These are phyloP conservation scores for Colletotrichum navitas DNA, from an alignment of 2,329 filamentous ascomycete genomes.

Conservation along the genomic window DNA sequence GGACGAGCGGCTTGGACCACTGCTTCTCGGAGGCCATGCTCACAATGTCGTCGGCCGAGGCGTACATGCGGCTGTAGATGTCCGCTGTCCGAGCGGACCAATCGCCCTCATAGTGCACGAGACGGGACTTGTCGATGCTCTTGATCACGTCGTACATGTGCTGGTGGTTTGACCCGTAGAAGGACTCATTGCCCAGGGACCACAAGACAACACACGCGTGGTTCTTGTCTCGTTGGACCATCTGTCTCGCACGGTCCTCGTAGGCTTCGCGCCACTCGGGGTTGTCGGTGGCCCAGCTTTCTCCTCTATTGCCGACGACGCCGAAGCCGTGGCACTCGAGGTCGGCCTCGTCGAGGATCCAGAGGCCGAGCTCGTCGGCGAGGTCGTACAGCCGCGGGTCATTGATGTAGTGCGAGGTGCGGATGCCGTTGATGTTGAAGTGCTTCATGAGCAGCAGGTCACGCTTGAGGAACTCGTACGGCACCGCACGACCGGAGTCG, in stretches of 20 bases:
- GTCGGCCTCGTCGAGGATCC: constrained; percentile 71
- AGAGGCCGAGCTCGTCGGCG: constrained; percentile 73
- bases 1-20: constrained; percentile 69
- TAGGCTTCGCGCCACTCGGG: constrained; percentile 74
- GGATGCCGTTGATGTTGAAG: constrained; percentile 78
- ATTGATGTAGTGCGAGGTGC: constrained; percentile 76
- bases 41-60: constrained; percentile 60
- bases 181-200: constrained; percentile 80
- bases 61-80: constrained; percentile 76
- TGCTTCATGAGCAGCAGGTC: constrained; percentile 76
- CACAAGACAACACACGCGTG: constrained; percentile 77
- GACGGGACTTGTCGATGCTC: constrained; percentile 65
- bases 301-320: constrained; percentile 55
- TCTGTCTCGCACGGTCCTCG: constrained; percentile 73
- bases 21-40: constrained; percentile 55
- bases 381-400: constrained; percentile 72
- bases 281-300: constrained; percentile 70
- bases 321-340: constrained; percentile 67
- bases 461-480: constrained; percentile 68
- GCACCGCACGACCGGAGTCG: constrained; percentile 71
- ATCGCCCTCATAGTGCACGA: constrained; percentile 77
- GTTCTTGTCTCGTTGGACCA: constrained; percentile 71
- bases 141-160: constrained; percentile 77
- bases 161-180: constrained; percentile 75
- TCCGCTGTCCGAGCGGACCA: constrained; percentile 69